Evolutionary conservation across 2,329 filamentous ascomycete genomes (phyloP), one percentile per base, ranked within the genome.

Genomic region (Fusarium fujikuroi): DNA sequence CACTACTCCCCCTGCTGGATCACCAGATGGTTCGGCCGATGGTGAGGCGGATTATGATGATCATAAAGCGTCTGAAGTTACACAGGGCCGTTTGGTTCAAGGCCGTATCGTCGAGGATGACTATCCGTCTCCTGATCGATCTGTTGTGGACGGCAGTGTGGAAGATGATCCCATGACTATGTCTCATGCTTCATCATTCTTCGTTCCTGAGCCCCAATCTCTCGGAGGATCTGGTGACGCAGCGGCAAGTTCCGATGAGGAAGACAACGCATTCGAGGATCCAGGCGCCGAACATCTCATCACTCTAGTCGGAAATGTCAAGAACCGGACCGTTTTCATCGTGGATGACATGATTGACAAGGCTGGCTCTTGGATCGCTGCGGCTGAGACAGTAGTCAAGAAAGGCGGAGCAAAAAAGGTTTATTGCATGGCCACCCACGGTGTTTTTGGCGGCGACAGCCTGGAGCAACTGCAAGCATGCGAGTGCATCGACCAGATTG

Each of bases 261-360:
- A 98, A 82, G 96, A 99, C 78, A 94, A 97, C 75, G 91, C 92
- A n/a, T 90, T 95, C 59, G 90, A 92, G 77, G 91, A 95, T 75
- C 90, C 92, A 16, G 91, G 92, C 69, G 87, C 95, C 28, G 96
- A 99, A 84, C 95, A 95, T 79, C 97, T 95, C 86, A 97, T 99
- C 77, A 99, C 96, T 0, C 87, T 99, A n/a, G 96, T 99, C 19
- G 96, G 96, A 69, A 94, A 98, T 78, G 96, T 99, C 68, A 92
- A 91, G 79, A 91, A 94, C 80, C 91, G 94, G 66, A 92, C 94
- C 0, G 96, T 98, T 60, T 92, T 99, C 80, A 95, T 99, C 69
- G 93, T 99, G 56, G 96, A 99, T 81, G 96, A 99, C 81, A 98
- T 99, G 93, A 98, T 99, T 79, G 96, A 99, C 84, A 98, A 97